phyloP scores from a whole-genome alignment of 2,329 filamentous ascomycete genomes.

The Podosphaera leucotricha region DNA sequence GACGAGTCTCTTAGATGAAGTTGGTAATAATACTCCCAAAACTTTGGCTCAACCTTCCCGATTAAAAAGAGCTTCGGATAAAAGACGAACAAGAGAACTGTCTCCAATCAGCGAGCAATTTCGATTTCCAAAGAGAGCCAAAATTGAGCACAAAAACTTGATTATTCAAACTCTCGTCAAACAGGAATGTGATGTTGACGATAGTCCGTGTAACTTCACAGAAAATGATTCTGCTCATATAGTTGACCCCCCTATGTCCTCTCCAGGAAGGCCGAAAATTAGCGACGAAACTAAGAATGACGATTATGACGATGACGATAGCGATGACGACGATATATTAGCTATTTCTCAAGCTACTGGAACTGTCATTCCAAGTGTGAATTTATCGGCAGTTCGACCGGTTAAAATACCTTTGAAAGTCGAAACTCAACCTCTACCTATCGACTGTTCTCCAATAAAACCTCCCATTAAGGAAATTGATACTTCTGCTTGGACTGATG shows the following conservation, averaged over 20 bases:
- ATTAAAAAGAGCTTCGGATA: conserved; percentile 47
- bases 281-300: conserved; percentile 38
- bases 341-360: conserved; percentile 61
- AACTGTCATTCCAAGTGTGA: conserved; percentile 48
- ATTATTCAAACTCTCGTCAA: conserved; percentile 23
- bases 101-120: conserved; percentile 38
- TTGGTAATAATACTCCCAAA: conserved; percentile 53
- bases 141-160: conserved; percentile 25
- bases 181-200: conserved; percentile 27
- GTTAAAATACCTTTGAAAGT: conserved; percentile 51
- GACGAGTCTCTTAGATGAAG: conserved; percentile 59
- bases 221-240: conserved; percentile 41
- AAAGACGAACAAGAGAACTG: conserved; percentile 55
- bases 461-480: conserved; percentile 37
- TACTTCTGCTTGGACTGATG: conserved; percentile 66
- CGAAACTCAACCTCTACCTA: conserved; percentile 42
- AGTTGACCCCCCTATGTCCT: conserved; percentile 71
- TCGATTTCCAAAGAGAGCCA: conserved; percentile 31
- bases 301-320: conserved; percentile 21
- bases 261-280: conserved; percentile 42
- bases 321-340: conserved; percentile 53
- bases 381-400: conserved; percentile 60
- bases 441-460: conserved; percentile 52
- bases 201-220: conserved; percentile 17
- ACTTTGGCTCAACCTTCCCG: conserved; percentile 34